Conservation (phyloP, 2,329 filamentous ascomycete genomes). For the Metarhizium sp. region DNA sequence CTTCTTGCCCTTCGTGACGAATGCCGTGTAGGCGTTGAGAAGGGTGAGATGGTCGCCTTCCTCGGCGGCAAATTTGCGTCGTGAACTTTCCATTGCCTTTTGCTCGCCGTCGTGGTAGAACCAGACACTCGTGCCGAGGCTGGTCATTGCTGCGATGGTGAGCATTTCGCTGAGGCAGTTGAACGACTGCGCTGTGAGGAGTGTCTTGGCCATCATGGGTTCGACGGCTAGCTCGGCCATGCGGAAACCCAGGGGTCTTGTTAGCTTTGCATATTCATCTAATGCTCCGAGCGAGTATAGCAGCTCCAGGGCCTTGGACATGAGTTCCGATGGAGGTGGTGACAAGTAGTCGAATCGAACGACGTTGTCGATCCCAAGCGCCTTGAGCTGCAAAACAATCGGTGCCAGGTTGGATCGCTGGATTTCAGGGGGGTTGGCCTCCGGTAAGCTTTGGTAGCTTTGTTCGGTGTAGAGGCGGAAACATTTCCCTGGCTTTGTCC, state of each 20-base stretch:
- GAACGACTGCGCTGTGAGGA: conserved; percentile 68
- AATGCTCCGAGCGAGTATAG: conserved; percentile 80
- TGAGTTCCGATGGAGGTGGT: conserved; percentile 72
- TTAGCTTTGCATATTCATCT: conserved; percentile 84
- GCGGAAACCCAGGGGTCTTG: conserved; percentile 72
- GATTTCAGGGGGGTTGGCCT: conserved; percentile 77
- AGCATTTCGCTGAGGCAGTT: conserved; percentile 77
- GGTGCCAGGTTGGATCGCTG: conserved; percentile 87
- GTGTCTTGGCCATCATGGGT: conserved; percentile 88
- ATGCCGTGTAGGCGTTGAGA: conserved; percentile 87
- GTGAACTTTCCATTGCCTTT: conserved; percentile 62
- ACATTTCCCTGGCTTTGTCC: conserved; percentile 86
- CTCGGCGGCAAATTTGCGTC: conserved; percentile 78
- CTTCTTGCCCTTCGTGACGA: conserved; percentile 73
- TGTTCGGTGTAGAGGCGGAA: conserved; percentile 84
- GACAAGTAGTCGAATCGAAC: conserved; percentile 84
- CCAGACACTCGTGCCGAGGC: conserved; percentile 74
- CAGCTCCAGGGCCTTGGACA: conserved; percentile 79
- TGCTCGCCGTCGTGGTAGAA: conserved; percentile 70
- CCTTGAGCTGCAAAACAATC: conserved; percentile 83
- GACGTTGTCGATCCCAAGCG: conserved; percentile 90
- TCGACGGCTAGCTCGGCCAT: conserved; percentile 94
- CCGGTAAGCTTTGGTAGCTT: conserved; percentile 53
- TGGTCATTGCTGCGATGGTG: conserved; percentile 90
- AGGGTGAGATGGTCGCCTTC: conserved; percentile 92